phyloP scores from a whole-genome alignment of 139 green algal species.

The Closterium sp. region DNA sequence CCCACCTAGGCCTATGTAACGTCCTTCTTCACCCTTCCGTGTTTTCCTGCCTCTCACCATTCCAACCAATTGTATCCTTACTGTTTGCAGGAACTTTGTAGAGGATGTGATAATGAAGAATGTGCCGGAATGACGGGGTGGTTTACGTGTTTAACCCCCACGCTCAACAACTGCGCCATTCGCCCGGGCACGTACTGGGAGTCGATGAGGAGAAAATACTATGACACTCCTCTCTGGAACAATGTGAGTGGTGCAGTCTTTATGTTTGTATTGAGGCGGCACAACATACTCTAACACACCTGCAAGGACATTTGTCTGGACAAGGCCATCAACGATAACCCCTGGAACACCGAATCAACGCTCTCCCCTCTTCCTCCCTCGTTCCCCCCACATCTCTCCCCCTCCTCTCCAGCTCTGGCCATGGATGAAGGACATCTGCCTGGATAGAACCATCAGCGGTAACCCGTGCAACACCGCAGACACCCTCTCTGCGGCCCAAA shows the following conservation, averaged over 20 bases:
- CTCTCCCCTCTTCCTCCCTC: not conserved
- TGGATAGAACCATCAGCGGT: not conserved
- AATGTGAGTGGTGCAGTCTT: not conserved
- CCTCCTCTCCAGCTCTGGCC: constrained; percentile 8
- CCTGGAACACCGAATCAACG: too few species aligned
- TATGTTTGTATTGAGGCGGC: not conserved
- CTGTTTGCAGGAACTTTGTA: not conserved
- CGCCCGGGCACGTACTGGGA: constrained; percentile 32
- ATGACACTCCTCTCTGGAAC: constrained; percentile 2
- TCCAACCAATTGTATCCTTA: not conserved
- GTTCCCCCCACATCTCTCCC: not conserved
- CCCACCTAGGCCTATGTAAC: not conserved
- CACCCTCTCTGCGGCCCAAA: not conserved
- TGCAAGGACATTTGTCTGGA: too few species aligned
- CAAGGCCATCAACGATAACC: too few species aligned
- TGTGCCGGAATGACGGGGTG: not conserved
- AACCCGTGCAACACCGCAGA: not conserved
- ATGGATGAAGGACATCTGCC: constrained; percentile 1
- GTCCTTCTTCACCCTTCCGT: too few species aligned
- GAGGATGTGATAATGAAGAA: not conserved
- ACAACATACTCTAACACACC: too few species aligned
- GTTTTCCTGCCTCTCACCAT: not conserved
- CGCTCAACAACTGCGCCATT: constrained; percentile 24
- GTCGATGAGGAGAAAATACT: not conserved
- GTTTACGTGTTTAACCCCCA: not conserved